Percentiles rank a stretch among this genome's conserved stretches.
phyloP scores from a whole-genome alignment of 2,329 filamentous ascomycete genomes.

The Emergomyces pasteurianus region DNA sequence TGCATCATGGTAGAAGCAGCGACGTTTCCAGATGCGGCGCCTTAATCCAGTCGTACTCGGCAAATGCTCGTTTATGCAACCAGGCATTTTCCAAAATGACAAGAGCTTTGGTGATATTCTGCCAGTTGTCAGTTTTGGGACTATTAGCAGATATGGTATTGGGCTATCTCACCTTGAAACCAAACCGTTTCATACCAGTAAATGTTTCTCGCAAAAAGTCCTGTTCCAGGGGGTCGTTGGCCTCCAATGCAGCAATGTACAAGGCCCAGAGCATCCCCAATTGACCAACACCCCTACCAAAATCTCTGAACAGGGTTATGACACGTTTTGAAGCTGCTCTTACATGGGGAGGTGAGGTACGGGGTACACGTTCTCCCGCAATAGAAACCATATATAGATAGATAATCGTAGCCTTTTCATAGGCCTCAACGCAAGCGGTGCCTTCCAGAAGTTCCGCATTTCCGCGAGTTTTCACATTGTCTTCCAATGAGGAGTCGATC shows the following conservation, averaged over 20 bases:
- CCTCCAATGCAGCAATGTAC: constrained; percentile 24
- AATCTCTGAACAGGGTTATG: constrained; percentile 18
- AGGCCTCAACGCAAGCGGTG: constrained; percentile 25
- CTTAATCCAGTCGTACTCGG: background rate
- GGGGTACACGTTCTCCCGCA: constrained; percentile 19
- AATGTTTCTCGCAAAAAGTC: constrained; percentile 17
- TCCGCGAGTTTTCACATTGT: constrained; percentile 27
- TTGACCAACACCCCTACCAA: constrained; percentile 24
- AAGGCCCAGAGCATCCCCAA: constrained; percentile 24
- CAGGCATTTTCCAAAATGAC: background rate
- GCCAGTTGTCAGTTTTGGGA: background rate
- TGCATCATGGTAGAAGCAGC: background rate
- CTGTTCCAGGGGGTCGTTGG: constrained; percentile 18
- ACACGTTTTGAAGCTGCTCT: constrained; percentile 20
- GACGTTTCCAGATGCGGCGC: background rate
- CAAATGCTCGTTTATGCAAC: background rate
- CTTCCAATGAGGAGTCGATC: constrained; percentile 6
- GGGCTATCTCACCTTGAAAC: background rate
- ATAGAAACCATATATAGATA: constrained; percentile 23
- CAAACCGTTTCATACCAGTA: background rate
- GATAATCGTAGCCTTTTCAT: constrained; percentile 26
- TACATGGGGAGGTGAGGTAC: constrained; percentile 4
- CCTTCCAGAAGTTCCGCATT: constrained; percentile 24
- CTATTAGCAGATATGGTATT: background rate
- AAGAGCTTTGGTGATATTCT: background rate